Evolutionary conservation across 805 yeast species (phyloP), one percentile per base, ranked within the genome.

Genomic region (Lipomyces kockii): DNA sequence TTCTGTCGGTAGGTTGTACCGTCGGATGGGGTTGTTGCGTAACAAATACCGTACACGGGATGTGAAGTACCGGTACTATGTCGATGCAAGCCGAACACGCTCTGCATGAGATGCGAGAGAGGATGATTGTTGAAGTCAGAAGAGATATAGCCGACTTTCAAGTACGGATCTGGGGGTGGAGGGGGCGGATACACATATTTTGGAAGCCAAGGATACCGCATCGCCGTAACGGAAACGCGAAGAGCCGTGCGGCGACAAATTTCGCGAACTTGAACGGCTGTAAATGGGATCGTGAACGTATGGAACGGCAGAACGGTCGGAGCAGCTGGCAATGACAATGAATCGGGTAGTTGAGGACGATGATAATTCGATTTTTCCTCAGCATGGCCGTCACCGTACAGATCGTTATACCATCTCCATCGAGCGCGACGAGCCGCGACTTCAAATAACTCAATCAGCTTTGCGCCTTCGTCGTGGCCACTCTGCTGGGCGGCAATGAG

Each of bases 51-150:
- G n/a, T 60, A 57, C 12, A 77, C 75, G 17, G 71, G 66, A 39
- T 27, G 55, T 14, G 34, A 43, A 25, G 64, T 43, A 14, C 54
- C 64, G 27, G 51, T n/a, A 27, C 71, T 60, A 1, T 59, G 9
- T 46, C 74, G 73, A 49, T 77, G 80, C 46, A 74, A n/a, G 1
- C 77, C 79, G 63, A 77, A 77, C 1, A 77, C 77, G 51, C 71
- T 72, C 65, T 77, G 78, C 80, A 77, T 77, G 55, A 77, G 66
- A 54, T 77, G 79, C 6, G 79, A 74, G 46, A 77, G 65, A 20
- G 79, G 79, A 35, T 77, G 79, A 63, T 77, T 76, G 32, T 65
- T 71, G 65, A 76, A 77, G 60, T 77, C 80, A 0, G 77, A 74
- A 11, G 78, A 76, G 22, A 77, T 67, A 63, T 77, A 77, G 25